phyloP scores from a whole-genome alignment of 371 early-diverging fungal genomes.

The Chytridium lagenaria region DNA sequence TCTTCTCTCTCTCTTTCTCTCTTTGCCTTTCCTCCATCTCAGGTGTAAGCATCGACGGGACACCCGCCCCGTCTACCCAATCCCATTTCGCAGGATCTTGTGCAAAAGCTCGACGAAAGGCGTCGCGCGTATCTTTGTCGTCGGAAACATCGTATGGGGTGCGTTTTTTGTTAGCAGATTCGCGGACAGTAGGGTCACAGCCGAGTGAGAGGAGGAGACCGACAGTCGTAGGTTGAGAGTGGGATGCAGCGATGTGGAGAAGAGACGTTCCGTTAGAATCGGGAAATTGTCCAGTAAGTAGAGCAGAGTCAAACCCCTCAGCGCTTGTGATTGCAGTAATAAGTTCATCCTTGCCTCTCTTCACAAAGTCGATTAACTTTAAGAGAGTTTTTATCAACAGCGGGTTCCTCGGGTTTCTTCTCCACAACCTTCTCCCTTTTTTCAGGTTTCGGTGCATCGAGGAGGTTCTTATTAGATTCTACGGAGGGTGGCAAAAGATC shows the following conservation, averaged over 20 bases:
- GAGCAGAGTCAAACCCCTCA: not conserved
- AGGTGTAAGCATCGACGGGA: conserved; percentile 79
- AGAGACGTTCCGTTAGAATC: conserved; percentile 51
- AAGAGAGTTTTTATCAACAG: conserved; percentile 21
- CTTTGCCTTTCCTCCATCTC: conserved; percentile 75
- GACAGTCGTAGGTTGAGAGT: conserved; percentile 64
- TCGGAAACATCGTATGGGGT: conserved; percentile 83
- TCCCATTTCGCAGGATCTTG: conserved; percentile 68
- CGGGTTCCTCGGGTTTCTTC: not conserved
- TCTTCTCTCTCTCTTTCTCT: conserved; percentile 64
- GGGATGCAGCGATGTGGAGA: conserved; percentile 58
- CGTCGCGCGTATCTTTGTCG: conserved; percentile 77
- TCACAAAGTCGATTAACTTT: conserved; percentile 37
- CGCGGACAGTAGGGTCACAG: conserved; percentile 79
- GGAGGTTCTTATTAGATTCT: conserved; percentile 35
- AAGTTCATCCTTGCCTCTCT: conserved; percentile 44
- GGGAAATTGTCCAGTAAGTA: conserved; percentile 31
- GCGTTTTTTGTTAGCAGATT: conserved; percentile 26
- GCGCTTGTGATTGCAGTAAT: not conserved
- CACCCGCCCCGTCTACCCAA: conserved; percentile 68
- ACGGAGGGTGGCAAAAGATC: conserved; percentile 47
- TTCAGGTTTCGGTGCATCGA: no score
- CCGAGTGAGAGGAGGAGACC: conserved; percentile 69
- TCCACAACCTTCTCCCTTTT: conserved; percentile 5
- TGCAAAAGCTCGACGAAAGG: conserved; percentile 74